These are phyloP conservation scores for Malassezia psittaci DNA, from an alignment of 1,284 basidiomycete species.

Conservation along the genomic window DNA sequence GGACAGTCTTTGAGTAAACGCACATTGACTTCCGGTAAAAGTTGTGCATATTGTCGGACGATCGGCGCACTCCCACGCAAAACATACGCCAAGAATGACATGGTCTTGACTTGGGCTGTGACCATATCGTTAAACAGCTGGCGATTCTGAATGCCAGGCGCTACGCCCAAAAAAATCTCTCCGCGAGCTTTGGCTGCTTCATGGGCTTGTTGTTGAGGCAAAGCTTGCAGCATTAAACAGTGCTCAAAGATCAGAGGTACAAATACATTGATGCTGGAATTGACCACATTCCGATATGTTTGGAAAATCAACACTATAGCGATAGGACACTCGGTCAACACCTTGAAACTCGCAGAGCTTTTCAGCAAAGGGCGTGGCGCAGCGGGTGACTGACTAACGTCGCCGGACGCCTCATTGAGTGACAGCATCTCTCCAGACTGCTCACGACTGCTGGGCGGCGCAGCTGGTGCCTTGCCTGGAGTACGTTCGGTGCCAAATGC, in stretches of 20 bases:
- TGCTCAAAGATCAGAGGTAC: constrained; percentile 53
- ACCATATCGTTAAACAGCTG: constrained; percentile 78
- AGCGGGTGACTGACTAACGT: background rate
- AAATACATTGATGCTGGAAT: constrained; percentile 62
- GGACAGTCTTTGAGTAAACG: constrained; percentile 90
- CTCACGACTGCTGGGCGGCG: background rate
- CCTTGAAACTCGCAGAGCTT: constrained; percentile 66
- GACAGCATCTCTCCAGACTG: constrained; percentile 3
- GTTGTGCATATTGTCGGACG: constrained; percentile 68
- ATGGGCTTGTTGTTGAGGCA: constrained; percentile 74
- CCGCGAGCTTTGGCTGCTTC: constrained; percentile 67
- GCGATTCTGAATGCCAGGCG: constrained; percentile 59
- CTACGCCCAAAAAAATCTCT: constrained; percentile 74
- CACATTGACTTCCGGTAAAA: constrained; percentile 68
- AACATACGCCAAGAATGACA: constrained; percentile 87
- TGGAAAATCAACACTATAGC: constrained; percentile 86
- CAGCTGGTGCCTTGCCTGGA: constrained; percentile 3
- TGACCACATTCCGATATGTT: constrained; percentile 60
- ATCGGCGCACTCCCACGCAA: constrained; percentile 64
- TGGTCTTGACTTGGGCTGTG: constrained; percentile 71
- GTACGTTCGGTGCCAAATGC: constrained; percentile 53
- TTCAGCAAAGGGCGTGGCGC: constrained; percentile 31
- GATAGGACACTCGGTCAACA: constrained; percentile 86
- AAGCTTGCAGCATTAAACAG: constrained; percentile 54
- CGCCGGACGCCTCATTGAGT: constrained; percentile 3